A percentile compares a stretch with the other conserved stretches of the same genome.
Evolutionary conservation across 2,329 filamentous ascomycete genomes (phyloP).

Genomic region (Myriosclerotinia curreyana): DNA sequence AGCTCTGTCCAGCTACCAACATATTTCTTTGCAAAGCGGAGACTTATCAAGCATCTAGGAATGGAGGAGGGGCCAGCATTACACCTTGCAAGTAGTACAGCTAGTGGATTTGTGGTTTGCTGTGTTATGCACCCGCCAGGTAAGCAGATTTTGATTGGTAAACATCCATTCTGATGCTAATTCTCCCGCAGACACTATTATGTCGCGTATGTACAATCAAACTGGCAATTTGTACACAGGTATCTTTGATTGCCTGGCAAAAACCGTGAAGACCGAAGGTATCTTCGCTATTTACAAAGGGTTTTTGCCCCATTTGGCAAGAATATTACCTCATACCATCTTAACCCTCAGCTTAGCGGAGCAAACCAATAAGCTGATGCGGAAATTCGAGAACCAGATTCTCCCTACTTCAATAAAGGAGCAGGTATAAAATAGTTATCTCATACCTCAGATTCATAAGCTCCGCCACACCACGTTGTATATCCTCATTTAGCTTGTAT

Average conservation of each 20-base stretch:
- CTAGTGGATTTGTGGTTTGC: constrained; percentile 93
- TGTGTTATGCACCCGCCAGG: constrained; percentile 96
- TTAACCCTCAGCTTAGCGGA: constrained; percentile 90
- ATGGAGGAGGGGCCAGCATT: constrained; percentile 89
- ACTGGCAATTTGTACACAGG: constrained; percentile 95
- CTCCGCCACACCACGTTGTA: constrained; percentile 26
- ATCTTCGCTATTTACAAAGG: constrained; percentile 95
- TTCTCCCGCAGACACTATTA: constrained; percentile 72
- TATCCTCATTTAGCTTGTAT: constrained; percentile 29
- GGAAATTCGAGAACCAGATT: constrained; percentile 65
- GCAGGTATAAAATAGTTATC: constrained; percentile 26
- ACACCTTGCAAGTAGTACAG: constrained; percentile 83
- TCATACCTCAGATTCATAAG: constrained; percentile 18
- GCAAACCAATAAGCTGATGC: constrained; percentile 92
- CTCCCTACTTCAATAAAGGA: constrained; percentile 44
- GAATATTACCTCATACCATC: constrained; percentile 94
- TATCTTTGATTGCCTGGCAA: constrained; percentile 85
- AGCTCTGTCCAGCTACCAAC: constrained; percentile 95
- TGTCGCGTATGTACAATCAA: constrained; percentile 99
- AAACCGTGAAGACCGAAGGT: constrained; percentile 89
- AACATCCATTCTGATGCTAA: constrained; percentile 1
- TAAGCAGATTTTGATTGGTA: constrained; percentile 43
- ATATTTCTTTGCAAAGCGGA: constrained; percentile 95
- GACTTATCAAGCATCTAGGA: constrained; percentile 74
- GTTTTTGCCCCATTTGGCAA: constrained; percentile 88